A percentile compares a stretch with the other conserved stretches of the same genome.
phyloP scores from a whole-genome alignment of 768 basidiomycete genomes.

The Leccinum aurantiacum region DNA sequence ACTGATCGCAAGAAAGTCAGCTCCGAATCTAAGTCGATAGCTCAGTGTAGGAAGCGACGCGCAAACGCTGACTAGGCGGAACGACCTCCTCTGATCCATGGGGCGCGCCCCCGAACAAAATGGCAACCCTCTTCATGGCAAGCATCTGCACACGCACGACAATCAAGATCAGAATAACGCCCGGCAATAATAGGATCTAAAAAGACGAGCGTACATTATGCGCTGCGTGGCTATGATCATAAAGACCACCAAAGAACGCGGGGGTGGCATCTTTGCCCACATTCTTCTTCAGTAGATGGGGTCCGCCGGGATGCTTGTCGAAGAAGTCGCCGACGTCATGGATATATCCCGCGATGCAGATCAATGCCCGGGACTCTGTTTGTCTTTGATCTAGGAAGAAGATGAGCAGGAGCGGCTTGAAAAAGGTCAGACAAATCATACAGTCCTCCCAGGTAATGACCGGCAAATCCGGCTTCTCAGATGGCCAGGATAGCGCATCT shows the following conservation, averaged over 20 bases:
- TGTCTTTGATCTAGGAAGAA: slow-evolving; percentile 66
- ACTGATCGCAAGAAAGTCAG: no score
- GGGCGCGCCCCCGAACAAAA: slow-evolving; percentile 9
- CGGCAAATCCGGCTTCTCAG: no score
- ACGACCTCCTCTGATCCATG: slow-evolving; percentile 8
- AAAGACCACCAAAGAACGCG: slow-evolving; percentile 88
- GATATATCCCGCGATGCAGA: slow-evolving; percentile 86
- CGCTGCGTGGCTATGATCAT: slow-evolving; percentile 57
- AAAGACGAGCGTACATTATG: slow-evolving; percentile 60
- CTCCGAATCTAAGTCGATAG: neutral
- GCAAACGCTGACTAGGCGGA: slow-evolving; percentile 9
- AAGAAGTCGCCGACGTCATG: slow-evolving; percentile 80
- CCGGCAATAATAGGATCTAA: neutral
- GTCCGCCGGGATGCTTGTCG: slow-evolving; percentile 88
- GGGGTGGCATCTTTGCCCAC: slow-evolving; percentile 89
- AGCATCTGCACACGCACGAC: neutral
- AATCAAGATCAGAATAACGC: neutral
- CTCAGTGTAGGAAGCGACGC: slow-evolving; percentile 4
- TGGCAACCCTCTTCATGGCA: slow-evolving; percentile 13
- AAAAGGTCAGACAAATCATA: no score
- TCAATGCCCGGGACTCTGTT: slow-evolving; percentile 70
- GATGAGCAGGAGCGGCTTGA: no score
- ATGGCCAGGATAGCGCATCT: no score
- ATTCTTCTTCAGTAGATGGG: slow-evolving; percentile 73
- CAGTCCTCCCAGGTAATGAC: no score